Evolutionary conservation across 208 protist genomes (phyloP), one percentile per base, ranked within the genome.

Genomic region (Phytomonas francai): DNA sequence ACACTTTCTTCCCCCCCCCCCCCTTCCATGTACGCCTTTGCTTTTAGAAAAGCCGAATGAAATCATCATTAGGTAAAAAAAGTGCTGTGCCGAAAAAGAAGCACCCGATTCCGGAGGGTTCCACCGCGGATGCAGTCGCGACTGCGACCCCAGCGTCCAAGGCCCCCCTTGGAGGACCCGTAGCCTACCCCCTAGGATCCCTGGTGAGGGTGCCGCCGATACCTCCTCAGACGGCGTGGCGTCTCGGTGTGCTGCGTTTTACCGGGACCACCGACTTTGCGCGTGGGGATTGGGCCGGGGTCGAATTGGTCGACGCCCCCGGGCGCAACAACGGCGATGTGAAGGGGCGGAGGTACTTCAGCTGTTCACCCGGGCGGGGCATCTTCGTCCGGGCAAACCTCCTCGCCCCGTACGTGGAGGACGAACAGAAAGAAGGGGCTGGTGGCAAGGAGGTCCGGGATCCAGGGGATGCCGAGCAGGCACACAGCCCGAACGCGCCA

Each of bases 171-270:
- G 34, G 34, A 39, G 34, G 6, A 39, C 9, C 34, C 3, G 34
- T 3, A 9, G 9, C 34, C 9, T 39, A 9, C 9, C 57, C 61
- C 11, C 14, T 84, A 49, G 71, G 74, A 32, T 73, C 80, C 7
- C 80, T 84, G 39, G 73, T 89, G 7, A 67, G 70, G 31, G 80
- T 89, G 14, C 72, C 81, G 16, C 84, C 84, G 0, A 68, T 68
- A 25, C 34, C 61, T 27, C 71, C 63, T 58, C 73, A 77, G 65
- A 67, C 67, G 30, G 78, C 74, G 59, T 61, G 51, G 28, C 81
- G 85, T n/a, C 85, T 78, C 33, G 85, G 85, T 29, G 70, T 91
- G 45, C 65, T 91, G 34, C 85, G 81, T 30, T 91, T 83, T 63
- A 32, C 80, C 19, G 81, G 85, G 16, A 60, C 68, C 6, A 83